These are phyloP conservation scores for Scopulariopsis brevicaulis DNA, from an alignment of 2,329 filamentous ascomycete genomes.

Conservation along the genomic window DNA sequence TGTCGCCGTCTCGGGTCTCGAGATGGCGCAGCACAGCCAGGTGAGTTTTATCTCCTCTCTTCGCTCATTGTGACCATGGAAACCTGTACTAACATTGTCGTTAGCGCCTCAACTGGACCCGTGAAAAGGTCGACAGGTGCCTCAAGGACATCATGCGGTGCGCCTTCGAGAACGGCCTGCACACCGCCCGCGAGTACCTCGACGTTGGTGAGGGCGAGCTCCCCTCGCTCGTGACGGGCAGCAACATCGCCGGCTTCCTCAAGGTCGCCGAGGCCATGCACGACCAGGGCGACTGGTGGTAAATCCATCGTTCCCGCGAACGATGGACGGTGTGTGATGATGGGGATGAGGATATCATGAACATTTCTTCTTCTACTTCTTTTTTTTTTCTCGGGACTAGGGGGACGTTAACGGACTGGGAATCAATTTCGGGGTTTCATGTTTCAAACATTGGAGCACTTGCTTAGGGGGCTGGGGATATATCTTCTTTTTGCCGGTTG, in stretches of 20 bases:
- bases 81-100: constrained; percentile 40
- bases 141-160: constrained; percentile 92
- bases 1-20: constrained; percentile 91
- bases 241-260: constrained; percentile 95
- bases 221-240: constrained; percentile 82
- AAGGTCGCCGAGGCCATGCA: constrained; percentile 94
- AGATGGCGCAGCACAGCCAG: constrained; percentile 94
- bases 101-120: constrained; percentile 62
- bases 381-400: neutral
- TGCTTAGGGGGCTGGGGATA: neutral
- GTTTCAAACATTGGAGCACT: neutral
- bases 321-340: neutral
- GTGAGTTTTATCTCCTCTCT: no score
- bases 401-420: neutral
- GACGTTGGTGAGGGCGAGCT: constrained; percentile 68
- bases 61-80: no score
- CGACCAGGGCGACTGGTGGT: constrained; percentile 89
- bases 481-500: neutral
- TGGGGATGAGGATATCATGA: neutral
- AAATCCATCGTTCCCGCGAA: neutral
- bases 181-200: constrained; percentile 85
- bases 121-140: constrained; percentile 82
- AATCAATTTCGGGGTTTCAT: neutral
- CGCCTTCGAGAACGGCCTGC: constrained; percentile 80
- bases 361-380: neutral